A percentile compares a stretch with the other conserved stretches of the same genome.
phyloP scores from a whole-genome alignment of 2,329 filamentous ascomycete species.

The Ophiostoma sp. region DNA sequence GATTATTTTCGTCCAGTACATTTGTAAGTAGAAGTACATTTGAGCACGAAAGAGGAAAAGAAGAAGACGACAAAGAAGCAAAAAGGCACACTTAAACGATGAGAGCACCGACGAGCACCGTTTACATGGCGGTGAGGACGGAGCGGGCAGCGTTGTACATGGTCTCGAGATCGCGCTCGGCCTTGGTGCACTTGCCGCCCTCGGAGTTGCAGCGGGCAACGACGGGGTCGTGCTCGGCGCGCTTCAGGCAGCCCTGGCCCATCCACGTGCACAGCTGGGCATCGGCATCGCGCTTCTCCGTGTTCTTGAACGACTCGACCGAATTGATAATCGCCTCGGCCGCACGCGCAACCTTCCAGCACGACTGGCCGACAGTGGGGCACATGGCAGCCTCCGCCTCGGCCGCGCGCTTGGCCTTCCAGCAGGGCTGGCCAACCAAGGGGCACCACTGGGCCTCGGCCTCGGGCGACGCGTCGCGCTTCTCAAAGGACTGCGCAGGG shows the following conservation, averaged over 20 bases:
- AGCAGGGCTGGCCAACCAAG: conserved; percentile 39
- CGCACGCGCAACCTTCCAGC: conserved; percentile 40
- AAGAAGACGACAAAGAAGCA: not conserved
- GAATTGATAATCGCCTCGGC: conserved; percentile 29
- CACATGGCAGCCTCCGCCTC: conserved; percentile 34
- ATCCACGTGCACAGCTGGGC: conserved; percentile 22
- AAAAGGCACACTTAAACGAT: not conserved
- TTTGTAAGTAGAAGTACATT: not conserved
- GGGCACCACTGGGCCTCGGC: conserved; percentile 30
- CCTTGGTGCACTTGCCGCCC: conserved; percentile 34
- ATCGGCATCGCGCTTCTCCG: conserved; percentile 21
- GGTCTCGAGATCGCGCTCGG: conserved; percentile 37
- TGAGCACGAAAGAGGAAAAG: not conserved
- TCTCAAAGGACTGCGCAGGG: conserved; percentile 15
- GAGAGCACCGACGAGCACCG: not conserved
- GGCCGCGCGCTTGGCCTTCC: conserved; percentile 29
- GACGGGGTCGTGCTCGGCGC: conserved; percentile 30
- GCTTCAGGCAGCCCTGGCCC: conserved; percentile 27
- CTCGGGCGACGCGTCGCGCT: conserved; percentile 18
- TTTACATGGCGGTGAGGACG: conserved; percentile 28
- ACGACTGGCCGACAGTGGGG: conserved; percentile 37
- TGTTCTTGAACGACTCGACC: conserved; percentile 16
- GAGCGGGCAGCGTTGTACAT: conserved; percentile 34
- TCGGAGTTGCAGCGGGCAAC: conserved; percentile 33
- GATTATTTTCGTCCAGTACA: not conserved